Base-by-base conservation (phyloP, 306 rosid species). In the Medicago ruthenica region DNA sequence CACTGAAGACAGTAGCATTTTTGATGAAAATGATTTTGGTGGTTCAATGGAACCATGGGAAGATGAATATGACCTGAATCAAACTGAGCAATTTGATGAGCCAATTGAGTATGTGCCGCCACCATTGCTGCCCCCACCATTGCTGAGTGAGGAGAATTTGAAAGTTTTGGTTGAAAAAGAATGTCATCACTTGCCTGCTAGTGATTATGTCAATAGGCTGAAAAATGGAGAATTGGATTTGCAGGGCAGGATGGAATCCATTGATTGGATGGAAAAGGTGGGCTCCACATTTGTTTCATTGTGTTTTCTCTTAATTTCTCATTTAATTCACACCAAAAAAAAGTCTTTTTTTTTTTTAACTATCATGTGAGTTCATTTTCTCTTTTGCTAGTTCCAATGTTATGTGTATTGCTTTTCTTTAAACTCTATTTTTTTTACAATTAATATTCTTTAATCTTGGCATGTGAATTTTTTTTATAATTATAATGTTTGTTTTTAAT, bases 251-350 rank as follows among this genome's bases (percentile, higher is more conserved):
- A 83, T 80, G 17, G 88, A 89, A 13, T 93, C 96, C 54, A 78
- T 92, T 76, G 84, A 85, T 80, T 95, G 97, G 99, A 92, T 92
- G 82, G 31, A 27, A 75, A 85, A 88, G 98, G 98, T 95, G 73
- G 70, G 88, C 76, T 73, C 55, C 1, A 51, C 37, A 34, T 34
- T 34, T 34, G 7, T 34, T 34, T 34, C 42, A 10, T 36, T 12
- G 64, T 40, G 14, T 73, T 84, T 82, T 44, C 63, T 78, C 22
- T 67, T 66, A 15, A 11, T 71, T 54, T 65, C 14, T 70, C 16
- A 18, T 17, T 48, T 5, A 1, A 21, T 51, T n/a, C 7, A n/a
- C 4, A n/a, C 8, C n/a, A n/a, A 1, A 18, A 21, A 55, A 21
- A 57, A 9, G 12, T 57, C 63, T 57, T 4, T n/a, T 16, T 51